Conservation (phyloP, 257 asterid genomes). For the Leptodermis oblonga region DNA sequence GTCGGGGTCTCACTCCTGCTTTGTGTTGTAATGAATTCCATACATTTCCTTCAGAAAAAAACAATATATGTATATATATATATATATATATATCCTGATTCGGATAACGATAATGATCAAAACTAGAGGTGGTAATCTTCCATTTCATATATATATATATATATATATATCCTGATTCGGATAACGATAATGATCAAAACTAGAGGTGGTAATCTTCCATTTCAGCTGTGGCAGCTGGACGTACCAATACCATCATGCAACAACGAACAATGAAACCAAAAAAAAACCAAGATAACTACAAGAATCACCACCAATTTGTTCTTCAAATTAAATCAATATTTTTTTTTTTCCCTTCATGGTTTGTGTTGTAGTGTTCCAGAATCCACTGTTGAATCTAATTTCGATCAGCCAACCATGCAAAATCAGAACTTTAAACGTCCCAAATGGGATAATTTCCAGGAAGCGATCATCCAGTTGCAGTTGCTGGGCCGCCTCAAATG, state of each 20-base stretch:
- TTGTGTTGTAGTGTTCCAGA: conserved; percentile 33
- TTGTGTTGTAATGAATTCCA: too few relatives aligned
- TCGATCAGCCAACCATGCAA: conserved; percentile 15
- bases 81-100: not conserved
- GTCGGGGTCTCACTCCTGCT: too few relatives aligned
- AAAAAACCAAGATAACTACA: not conserved
- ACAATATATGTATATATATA: too few relatives aligned
- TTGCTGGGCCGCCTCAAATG: conserved; percentile 36
- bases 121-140: conserved; percentile 24
- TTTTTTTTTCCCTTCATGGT: conserved; percentile 50
- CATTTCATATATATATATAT: too few relatives aligned
- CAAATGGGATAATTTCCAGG: conserved; percentile 19
- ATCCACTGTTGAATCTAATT: conserved; percentile 31
- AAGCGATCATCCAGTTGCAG: conserved; percentile 26
- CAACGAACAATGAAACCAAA: conserved; percentile 3
- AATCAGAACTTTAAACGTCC: conserved; percentile 12
- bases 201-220: conserved; percentile 21
- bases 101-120: conserved; percentile 19
- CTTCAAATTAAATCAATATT: not conserved
- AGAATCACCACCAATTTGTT: not conserved
- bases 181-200: conserved; percentile 20
- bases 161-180: conserved; percentile 4
- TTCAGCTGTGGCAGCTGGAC: conserved; percentile 4
- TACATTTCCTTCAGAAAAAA: too few relatives aligned
- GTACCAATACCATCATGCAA: not conserved